phyloP scores from a whole-genome alignment of 108 stramenopile genomes.

The Cyclotella baltica region DNA sequence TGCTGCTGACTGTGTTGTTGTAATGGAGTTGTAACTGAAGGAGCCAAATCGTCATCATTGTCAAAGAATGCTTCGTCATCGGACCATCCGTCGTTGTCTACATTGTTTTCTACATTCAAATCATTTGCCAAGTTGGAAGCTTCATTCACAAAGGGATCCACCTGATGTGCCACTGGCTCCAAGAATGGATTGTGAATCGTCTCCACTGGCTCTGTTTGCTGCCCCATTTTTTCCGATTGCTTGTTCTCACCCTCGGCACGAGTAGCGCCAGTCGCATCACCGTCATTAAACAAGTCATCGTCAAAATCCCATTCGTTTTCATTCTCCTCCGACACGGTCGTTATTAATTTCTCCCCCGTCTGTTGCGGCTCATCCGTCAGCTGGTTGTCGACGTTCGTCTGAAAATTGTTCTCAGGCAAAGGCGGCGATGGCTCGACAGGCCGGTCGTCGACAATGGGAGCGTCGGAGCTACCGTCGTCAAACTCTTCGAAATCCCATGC shows the following conservation, averaged over 20 bases:
- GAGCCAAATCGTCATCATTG: constrained; percentile 27
- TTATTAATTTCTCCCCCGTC: not conserved
- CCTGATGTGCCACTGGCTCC: not conserved
- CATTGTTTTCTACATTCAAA: not conserved
- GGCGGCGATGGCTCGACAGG: too few species aligned
- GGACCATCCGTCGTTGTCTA: constrained; percentile 33
- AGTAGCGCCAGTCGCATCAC: not conserved
- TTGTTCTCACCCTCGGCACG: not conserved
- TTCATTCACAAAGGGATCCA: not conserved
- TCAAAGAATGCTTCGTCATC: constrained; percentile 46
- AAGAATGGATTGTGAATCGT: not conserved
- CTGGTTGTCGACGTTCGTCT: not conserved
- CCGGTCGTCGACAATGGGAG: too few species aligned
- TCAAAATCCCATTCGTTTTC: constrained; percentile 14
- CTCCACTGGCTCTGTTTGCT: not conserved
- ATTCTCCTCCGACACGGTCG: not conserved
- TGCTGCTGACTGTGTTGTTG: not conserved
- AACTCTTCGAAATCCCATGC: constrained; percentile 17
- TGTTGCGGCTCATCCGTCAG: not conserved
- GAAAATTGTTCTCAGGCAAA: not conserved
- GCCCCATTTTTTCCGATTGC: not conserved
- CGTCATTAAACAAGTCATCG: not conserved
- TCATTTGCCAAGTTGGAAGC: not conserved
- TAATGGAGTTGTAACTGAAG: not conserved
- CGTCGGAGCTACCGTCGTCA: constrained; percentile 3